Conservation (phyloP, 371 early-diverging fungal species). For the Parasitella parasitica region DNA sequence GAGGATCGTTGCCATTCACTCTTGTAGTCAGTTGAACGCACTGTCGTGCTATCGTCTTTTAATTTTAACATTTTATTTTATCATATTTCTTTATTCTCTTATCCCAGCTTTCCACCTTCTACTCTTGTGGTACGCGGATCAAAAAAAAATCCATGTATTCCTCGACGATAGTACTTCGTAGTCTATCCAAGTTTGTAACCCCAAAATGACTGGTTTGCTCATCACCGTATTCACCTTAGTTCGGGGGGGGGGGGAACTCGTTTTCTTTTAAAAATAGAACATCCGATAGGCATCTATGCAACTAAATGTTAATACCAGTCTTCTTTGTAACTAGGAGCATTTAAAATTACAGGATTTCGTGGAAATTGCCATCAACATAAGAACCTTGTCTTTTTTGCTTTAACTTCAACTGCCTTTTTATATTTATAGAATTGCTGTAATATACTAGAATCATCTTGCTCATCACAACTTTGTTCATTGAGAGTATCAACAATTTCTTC, state of each 20-base stretch:
- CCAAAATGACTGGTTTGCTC: constrained; percentile 17
- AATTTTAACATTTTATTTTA: too few relatives aligned
- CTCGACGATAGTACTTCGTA: neutral
- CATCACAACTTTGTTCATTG: neutral
- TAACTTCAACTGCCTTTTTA: constrained; percentile 5
- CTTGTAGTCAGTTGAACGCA: neutral
- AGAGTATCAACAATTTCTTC: constrained; percentile 5
- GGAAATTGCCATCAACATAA: constrained; percentile 3
- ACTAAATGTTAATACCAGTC: constrained; percentile 3
- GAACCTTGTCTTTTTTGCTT: constrained; percentile 7
- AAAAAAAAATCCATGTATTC: too few relatives aligned
- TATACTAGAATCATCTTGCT: constrained; percentile 6
- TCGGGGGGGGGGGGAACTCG: too few relatives aligned
- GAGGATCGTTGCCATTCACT: neutral
- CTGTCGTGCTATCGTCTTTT: too few relatives aligned
- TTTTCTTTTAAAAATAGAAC: constrained; percentile 24
- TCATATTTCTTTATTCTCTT: too few relatives aligned
- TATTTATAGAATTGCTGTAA: constrained; percentile 2
- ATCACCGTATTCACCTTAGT: constrained; percentile 18
- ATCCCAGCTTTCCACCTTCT: too few relatives aligned
- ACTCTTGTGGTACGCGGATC: too few relatives aligned
- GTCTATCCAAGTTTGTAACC: constrained; percentile 1
- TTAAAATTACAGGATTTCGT: constrained; percentile 7
- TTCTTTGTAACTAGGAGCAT: constrained; percentile 11
- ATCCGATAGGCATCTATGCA: constrained; percentile 17